Conservation (phyloP, 2,329 filamentous ascomycete species). For the Colletotrichum tofieldiae region DNA sequence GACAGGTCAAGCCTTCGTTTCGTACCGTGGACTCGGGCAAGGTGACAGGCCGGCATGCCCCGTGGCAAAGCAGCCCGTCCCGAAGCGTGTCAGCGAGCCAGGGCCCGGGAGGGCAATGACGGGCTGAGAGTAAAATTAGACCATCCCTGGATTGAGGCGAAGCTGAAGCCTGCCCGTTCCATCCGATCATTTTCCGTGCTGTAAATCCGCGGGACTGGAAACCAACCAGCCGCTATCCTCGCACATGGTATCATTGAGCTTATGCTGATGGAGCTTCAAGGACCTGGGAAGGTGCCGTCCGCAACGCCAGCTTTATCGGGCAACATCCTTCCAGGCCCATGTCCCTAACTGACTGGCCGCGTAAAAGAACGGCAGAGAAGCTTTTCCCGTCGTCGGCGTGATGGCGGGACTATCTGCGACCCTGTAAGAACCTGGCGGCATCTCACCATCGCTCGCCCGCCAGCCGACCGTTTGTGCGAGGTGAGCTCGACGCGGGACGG, state of each 20-base stretch:
- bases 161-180: slow-evolving; percentile 27
- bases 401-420: background rate
- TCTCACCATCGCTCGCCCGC: background rate
- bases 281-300: background rate
- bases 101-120: slow-evolving; percentile 22
- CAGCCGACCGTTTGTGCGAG: background rate
- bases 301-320: background rate
- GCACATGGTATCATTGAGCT: background rate
- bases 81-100: slow-evolving; percentile 31
- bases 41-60: slow-evolving; percentile 11
- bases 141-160: slow-evolving; percentile 36
- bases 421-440: background rate
- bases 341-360: background rate
- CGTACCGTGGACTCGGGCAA: slow-evolving; percentile 8
- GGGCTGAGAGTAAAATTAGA: slow-evolving; percentile 24
- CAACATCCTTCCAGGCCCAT: background rate
- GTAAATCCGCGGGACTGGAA: slow-evolving; percentile 16
- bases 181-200: slow-evolving; percentile 16
- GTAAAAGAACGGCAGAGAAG: background rate
- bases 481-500: background rate
- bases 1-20: slow-evolving; percentile 8
- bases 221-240: background rate
- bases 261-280: background rate
- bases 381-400: background rate
- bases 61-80: background rate